A percentile compares a stretch with the other conserved stretches of the same genome.
Evolutionary conservation across 768 basidiomycete genomes (phyloP).

Genomic region (Naganishia antarctica): DNA sequence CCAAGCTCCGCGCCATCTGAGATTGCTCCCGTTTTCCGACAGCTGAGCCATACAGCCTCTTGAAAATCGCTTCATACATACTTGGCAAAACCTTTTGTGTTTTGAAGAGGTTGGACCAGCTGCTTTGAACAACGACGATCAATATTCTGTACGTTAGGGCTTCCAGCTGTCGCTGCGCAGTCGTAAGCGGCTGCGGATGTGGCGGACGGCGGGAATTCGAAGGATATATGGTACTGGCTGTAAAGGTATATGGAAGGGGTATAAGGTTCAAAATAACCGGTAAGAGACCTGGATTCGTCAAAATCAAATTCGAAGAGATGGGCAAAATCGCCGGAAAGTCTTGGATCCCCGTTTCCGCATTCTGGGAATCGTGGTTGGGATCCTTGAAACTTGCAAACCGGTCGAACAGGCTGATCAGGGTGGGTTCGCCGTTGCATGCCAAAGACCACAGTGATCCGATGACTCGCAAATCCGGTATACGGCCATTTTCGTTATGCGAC

Average conservation of each 20-base stretch:
- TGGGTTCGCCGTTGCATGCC: slow-evolving; percentile 42
- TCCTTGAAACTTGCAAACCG: background rate
- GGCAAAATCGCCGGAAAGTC: slow-evolving; percentile 12
- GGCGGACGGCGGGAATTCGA: background rate
- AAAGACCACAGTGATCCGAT: slow-evolving; percentile 39
- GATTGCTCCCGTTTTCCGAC: background rate
- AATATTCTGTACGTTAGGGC: slow-evolving; percentile 19
- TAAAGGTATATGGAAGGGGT: slow-evolving; percentile 20
- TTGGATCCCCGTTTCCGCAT: background rate
- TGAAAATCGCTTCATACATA: slow-evolving; percentile 21
- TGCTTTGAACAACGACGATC: slow-evolving; percentile 26
- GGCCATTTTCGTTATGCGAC: slow-evolving; percentile 13
- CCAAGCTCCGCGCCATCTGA: background rate
- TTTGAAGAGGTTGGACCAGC: slow-evolving; percentile 28
- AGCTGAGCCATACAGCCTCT: slow-evolving; percentile 21
- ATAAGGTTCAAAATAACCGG: slow-evolving; percentile 34
- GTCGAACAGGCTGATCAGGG: slow-evolving; percentile 34
- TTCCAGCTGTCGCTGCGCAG: background rate
- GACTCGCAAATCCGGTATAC: slow-evolving; percentile 22
- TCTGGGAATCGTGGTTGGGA: background rate
- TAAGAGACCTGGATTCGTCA: slow-evolving; percentile 26
- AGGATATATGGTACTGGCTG: slow-evolving; percentile 35
- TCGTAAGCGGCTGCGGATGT: slow-evolving; percentile 2
- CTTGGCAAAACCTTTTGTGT: slow-evolving; percentile 14
- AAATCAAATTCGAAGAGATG: slow-evolving; percentile 26